Conservation (phyloP, 768 basidiomycete genomes). For the Leccinum boreale region DNA sequence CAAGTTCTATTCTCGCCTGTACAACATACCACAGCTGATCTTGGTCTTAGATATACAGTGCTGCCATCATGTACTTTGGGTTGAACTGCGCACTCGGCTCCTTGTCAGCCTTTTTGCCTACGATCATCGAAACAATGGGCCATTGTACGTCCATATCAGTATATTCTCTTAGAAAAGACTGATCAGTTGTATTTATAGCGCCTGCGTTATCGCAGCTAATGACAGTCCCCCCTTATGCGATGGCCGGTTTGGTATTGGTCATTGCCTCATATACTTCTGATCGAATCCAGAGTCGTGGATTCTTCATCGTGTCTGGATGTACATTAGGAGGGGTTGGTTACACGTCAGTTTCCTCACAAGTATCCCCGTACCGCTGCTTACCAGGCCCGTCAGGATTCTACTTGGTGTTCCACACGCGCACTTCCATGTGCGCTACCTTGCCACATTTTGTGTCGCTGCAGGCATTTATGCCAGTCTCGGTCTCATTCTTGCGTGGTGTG, state of each 20-base stretch:
- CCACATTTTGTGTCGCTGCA: slow-evolving; percentile 43
- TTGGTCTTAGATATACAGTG: slow-evolving; percentile 36
- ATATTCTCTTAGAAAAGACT: not conserved
- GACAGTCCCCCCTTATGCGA: slow-evolving; percentile 54
- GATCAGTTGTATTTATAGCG: slow-evolving; percentile 26
- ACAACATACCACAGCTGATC: slow-evolving; percentile 4
- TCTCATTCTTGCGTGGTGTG: slow-evolving; percentile 48
- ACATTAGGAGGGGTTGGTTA: slow-evolving; percentile 39
- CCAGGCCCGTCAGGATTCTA: slow-evolving; percentile 26
- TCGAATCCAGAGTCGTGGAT: slow-evolving; percentile 42
- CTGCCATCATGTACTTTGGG: slow-evolving; percentile 48
- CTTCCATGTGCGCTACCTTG: slow-evolving; percentile 40
- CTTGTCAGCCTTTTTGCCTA: slow-evolving; percentile 51
- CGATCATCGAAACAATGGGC: slow-evolving; percentile 51
- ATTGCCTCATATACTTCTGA: slow-evolving; percentile 40
- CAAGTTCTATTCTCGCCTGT: slow-evolving; percentile 1
- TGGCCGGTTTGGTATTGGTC: slow-evolving; percentile 37
- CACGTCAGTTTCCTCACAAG: slow-evolving; percentile 26
- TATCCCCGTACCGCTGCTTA: not conserved
- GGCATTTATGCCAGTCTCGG: slow-evolving; percentile 47
- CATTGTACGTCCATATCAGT: slow-evolving; percentile 32
- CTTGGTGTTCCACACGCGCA: slow-evolving; percentile 30
- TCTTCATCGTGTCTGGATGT: slow-evolving; percentile 30
- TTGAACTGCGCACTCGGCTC: slow-evolving; percentile 48
- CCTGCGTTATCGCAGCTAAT: slow-evolving; percentile 46